Conservation (phyloP, 116 monocot species). For the Iris pallida region DNA sequence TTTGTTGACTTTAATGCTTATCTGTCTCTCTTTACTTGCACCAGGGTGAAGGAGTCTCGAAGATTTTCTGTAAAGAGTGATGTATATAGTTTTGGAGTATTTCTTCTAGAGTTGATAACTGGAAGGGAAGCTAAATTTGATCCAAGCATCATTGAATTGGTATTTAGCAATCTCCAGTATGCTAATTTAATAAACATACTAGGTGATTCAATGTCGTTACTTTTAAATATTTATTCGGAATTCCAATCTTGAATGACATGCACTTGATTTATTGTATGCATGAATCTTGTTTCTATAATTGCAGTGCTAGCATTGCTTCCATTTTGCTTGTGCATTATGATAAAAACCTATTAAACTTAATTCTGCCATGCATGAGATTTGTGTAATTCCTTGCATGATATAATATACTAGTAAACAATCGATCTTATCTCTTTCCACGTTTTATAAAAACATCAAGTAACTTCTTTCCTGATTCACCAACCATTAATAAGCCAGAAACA, state of each 20-base stretch:
- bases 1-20: background rate
- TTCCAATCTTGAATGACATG: background rate
- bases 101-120: slow-evolving; percentile 83
- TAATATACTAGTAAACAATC: too few relatives aligned
- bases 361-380: too few relatives aligned
- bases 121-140: slow-evolving; percentile 50
- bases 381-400: too few relatives aligned
- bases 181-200: slow-evolving; percentile 1
- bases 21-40: slow-evolving; percentile 10
- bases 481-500: too few relatives aligned
- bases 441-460: too few relatives aligned
- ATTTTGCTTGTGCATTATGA: background rate
- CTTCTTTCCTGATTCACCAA: too few relatives aligned
- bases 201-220: background rate
- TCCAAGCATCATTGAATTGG: slow-evolving; percentile 66
- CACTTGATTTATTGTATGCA: background rate
- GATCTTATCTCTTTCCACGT: too few relatives aligned
- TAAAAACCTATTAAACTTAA: too few relatives aligned
- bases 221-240: background rate
- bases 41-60: slow-evolving; percentile 55
- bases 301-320: background rate
- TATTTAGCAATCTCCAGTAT: slow-evolving; percentile 16
- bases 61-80: slow-evolving; percentile 67
- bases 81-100: slow-evolving; percentile 87
- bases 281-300: background rate